These are phyloP conservation scores for Davidsoniella australis DNA, from an alignment of 2,329 filamentous ascomycete genomes.

Conservation along the genomic window DNA sequence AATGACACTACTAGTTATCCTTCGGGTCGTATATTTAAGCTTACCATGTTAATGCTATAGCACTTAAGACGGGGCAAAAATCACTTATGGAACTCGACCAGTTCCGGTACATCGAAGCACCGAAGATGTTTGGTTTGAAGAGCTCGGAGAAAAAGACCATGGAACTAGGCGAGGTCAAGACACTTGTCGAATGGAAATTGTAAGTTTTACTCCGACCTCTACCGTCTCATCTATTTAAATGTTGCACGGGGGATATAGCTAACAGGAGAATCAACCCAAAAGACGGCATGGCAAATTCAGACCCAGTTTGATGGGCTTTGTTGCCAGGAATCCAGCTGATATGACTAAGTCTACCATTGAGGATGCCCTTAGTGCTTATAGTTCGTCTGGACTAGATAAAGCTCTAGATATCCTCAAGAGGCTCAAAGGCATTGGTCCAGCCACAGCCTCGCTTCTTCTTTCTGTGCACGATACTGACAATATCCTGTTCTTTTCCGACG, in stretches of 20 bases:
- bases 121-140: conserved; percentile 25
- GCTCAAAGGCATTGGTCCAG: conserved; percentile 62
- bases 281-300: conserved; percentile 46
- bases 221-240: background rate
- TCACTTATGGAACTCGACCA: conserved; percentile 40
- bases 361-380: conserved; percentile 33
- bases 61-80: conserved; percentile 32
- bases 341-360: conserved; percentile 31
- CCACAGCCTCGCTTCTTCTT: conserved; percentile 60
- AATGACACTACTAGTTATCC: no score
- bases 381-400: conserved; percentile 22
- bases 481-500: conserved; percentile 65
- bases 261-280: background rate
- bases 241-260: background rate
- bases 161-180: conserved; percentile 38
- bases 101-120: conserved; percentile 40
- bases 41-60: background rate
- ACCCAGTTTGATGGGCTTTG: conserved; percentile 41
- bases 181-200: conserved; percentile 56
- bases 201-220: conserved; percentile 23
- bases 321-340: conserved; percentile 38
- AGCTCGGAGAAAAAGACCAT: conserved; percentile 23
- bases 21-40: background rate
- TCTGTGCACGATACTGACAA: conserved; percentile 41
- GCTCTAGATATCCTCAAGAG: conserved; percentile 37